A percentile compares a stretch with the other conserved stretches of the same genome.
Evolutionary conservation across 163 green algal species (phyloP).

Genomic region (Botryococcus braunii): DNA sequence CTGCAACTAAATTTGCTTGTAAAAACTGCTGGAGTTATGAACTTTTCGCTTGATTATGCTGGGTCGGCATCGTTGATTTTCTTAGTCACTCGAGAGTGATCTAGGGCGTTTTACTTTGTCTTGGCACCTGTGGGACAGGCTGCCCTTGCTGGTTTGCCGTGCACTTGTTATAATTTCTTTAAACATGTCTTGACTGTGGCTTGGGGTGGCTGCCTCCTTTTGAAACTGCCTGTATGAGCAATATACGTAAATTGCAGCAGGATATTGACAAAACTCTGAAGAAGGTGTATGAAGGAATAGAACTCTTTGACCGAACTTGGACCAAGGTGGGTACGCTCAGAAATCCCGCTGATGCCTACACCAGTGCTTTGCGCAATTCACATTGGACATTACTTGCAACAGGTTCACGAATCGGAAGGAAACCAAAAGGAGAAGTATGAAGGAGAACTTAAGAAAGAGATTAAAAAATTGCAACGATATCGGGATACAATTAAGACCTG

Average conservation of each 20-base stretch:
- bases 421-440: conserved; percentile 96
- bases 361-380: neutral
- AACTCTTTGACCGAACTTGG: conserved; percentile 92
- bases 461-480: conserved; percentile 97
- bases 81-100: too few species aligned
- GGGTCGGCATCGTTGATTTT: too few species aligned
- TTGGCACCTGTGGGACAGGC: too few species aligned
- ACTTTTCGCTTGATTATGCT: too few species aligned
- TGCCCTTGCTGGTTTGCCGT: too few species aligned
- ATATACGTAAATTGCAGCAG: conserved; percentile 69
- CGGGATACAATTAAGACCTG: conserved; percentile 96
- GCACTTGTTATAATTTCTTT: too few species aligned
- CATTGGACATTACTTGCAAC: conserved; percentile 6
- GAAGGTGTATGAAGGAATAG: conserved; percentile 89
- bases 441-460: conserved; percentile 96
- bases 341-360: neutral
- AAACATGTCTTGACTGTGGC: too few species aligned
- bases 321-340: conserved; percentile 61
- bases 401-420: conserved; percentile 83
- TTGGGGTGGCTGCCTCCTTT: too few species aligned
- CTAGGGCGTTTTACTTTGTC: too few species aligned
- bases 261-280: conserved; percentile 95
- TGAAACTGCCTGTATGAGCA: conserved; percentile 63
- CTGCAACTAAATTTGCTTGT: too few species aligned
- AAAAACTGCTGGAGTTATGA: too few species aligned